These are phyloP conservation scores for Penicillium vulpinum DNA, from an alignment of 2,329 filamentous ascomycete genomes.

Conservation along the genomic window DNA sequence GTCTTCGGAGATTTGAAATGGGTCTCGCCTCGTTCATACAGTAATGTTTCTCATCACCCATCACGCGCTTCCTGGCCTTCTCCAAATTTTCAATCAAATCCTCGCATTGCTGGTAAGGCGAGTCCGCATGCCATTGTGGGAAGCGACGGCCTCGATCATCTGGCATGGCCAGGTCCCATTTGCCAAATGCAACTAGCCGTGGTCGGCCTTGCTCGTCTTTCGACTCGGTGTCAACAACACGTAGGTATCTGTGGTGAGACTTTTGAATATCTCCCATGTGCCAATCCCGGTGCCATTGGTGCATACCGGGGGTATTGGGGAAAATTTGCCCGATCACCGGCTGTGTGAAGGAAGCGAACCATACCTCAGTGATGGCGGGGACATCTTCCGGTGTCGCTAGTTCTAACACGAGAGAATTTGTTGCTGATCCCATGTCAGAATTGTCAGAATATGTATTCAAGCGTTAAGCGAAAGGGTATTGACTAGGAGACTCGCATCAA, in stretches of 20 bases:
- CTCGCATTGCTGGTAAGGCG: conserved; percentile 17
- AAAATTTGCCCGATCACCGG: conserved; percentile 21
- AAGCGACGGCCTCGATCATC: conserved; percentile 29
- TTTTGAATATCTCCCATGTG: conserved; percentile 18
- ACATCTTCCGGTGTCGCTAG: conserved; percentile 24
- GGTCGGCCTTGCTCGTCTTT: conserved; percentile 9
- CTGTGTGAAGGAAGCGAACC: conserved; percentile 27
- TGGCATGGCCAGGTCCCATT: conserved; percentile 30
- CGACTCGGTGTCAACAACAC: conserved; percentile 24
- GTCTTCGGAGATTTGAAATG: background rate
- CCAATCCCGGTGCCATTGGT: conserved; percentile 25
- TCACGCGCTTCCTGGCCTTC: conserved; percentile 19
- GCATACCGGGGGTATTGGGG: conserved; percentile 31
- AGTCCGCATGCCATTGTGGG: conserved; percentile 29
- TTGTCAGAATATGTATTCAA: background rate
- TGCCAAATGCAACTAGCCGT: conserved; percentile 29
- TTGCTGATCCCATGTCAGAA: background rate
- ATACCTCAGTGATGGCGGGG: conserved; percentile 23
- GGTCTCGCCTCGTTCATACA: conserved; percentile 16
- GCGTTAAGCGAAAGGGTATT: background rate
- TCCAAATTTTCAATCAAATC: conserved; percentile 23
- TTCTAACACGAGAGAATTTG: conserved; percentile 6
- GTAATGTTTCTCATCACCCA: conserved; percentile 27
- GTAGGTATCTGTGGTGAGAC: conserved; percentile 24
- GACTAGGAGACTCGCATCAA: too few relatives aligned